phyloP scores from a whole-genome alignment of 192 early-diverging fungal species.

The Coemansia reversa region DNA sequence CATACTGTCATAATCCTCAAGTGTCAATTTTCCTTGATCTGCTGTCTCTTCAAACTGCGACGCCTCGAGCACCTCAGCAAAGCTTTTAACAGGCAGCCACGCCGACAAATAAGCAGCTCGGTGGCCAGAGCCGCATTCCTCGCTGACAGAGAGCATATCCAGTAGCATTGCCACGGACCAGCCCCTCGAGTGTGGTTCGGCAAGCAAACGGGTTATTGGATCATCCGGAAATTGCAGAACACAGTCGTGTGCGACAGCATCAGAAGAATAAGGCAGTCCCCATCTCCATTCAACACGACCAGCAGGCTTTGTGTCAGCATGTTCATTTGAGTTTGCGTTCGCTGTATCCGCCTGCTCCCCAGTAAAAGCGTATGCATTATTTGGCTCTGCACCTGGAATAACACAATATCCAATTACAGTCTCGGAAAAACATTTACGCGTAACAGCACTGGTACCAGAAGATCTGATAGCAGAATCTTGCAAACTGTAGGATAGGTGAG shows the following conservation, averaged over 20 bases:
- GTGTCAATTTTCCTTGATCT: conserved; percentile 23
- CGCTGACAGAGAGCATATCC: conserved; percentile 66
- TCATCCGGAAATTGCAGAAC: conserved; percentile 54
- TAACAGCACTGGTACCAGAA: not conserved
- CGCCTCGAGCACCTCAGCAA: not conserved
- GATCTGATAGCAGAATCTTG: not conserved
- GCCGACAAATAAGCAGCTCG: conserved; percentile 65
- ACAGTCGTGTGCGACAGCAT: conserved; percentile 33
- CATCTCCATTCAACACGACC: conserved; percentile 29
- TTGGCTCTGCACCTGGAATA: conserved; percentile 30
- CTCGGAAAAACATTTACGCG: not conserved
- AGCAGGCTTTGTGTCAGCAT: not conserved
- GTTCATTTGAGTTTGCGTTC: not conserved
- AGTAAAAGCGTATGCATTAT: conserved; percentile 23
- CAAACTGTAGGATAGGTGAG: not conserved
- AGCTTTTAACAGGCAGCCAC: conserved; percentile 11
- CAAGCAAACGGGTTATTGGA: conserved; percentile 48
- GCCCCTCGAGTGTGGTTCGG: conserved; percentile 19
- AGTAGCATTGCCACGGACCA: conserved; percentile 62
- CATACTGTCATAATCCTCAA: conserved; percentile 33
- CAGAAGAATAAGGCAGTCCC: conserved; percentile 32
- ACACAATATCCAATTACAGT: conserved; percentile 25
- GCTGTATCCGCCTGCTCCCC: conserved; percentile 5
- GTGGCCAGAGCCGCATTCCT: conserved; percentile 74
- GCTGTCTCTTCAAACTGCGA: conserved; percentile 3